A percentile compares a stretch with the other conserved stretches of the same genome.
Evolutionary conservation across 140 eudicot species (phyloP).

Genomic region (Flaveria floridana): DNA sequence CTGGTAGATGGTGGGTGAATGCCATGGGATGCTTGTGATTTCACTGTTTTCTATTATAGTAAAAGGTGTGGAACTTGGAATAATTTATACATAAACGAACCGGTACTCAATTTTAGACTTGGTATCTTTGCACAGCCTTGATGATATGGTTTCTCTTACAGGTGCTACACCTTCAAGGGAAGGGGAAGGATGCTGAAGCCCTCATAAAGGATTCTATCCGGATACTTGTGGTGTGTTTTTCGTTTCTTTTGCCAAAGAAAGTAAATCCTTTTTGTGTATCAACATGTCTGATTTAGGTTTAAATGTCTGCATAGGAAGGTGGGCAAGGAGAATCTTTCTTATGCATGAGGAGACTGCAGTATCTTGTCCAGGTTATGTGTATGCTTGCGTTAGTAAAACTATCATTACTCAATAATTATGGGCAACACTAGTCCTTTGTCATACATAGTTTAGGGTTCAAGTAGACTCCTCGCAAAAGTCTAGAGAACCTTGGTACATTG

Average conservation of each 20-base stretch:
- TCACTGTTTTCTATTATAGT: background rate
- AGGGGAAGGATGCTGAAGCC: slow-evolving; percentile 64
- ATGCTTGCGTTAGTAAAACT: slow-evolving; percentile 18
- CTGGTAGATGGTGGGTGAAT: background rate
- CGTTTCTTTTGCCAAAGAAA: slow-evolving; percentile 15
- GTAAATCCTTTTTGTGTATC: background rate
- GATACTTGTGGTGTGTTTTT: slow-evolving; percentile 67
- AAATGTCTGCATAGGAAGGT: slow-evolving; percentile 54
- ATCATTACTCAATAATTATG: background rate
- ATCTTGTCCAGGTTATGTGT: slow-evolving; percentile 77
- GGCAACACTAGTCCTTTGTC: slow-evolving; percentile 7
- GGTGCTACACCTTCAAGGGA: slow-evolving; percentile 80
- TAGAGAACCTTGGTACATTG: background rate
- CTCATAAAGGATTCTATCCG: slow-evolving; percentile 64
- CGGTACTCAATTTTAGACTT: background rate
- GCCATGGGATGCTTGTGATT: slow-evolving; percentile 16
- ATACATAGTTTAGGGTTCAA: background rate
- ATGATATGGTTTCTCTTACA: slow-evolving; percentile 29
- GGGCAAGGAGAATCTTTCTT: slow-evolving; percentile 79
- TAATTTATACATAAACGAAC: background rate
- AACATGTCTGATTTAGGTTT: slow-evolving; percentile 20
- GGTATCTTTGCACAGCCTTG: background rate
- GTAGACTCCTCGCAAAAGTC: too few relatives aligned
- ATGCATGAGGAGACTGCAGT: slow-evolving; percentile 68
- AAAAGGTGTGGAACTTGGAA: slow-evolving; percentile 6